Evolutionary conservation across 2,329 filamentous ascomycete genomes (phyloP).

Genomic region (Cryphonectria naterciae): DNA sequence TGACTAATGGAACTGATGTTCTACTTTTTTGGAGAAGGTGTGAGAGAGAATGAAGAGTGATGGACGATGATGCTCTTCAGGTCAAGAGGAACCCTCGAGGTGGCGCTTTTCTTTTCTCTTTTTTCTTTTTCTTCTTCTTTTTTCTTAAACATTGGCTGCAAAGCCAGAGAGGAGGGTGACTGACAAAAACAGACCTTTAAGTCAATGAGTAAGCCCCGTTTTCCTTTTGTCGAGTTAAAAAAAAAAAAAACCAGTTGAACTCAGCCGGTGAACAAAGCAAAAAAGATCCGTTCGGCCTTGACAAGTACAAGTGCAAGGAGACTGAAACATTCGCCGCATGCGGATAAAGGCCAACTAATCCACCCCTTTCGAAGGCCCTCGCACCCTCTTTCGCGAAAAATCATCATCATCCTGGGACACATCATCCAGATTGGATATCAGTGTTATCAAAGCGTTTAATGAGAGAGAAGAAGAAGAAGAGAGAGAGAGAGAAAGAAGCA

Average conservation of each 20-base stretch:
- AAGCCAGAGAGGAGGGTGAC: not conserved
- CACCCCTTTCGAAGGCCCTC: not conserved
- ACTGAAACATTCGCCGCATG: slow-evolving; percentile 19
- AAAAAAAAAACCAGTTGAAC: not conserved
- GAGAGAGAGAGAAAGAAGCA: too few species aligned
- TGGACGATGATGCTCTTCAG: not conserved
- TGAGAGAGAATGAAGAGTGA: not conserved
- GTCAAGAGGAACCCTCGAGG: not conserved
- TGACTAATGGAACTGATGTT: slow-evolving; percentile 1
- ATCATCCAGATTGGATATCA: not conserved
- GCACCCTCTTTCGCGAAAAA: not conserved
- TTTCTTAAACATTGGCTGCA: not conserved
- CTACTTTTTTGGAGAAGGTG: not conserved
- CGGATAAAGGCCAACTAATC: not conserved
- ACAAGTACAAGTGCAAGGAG: not conserved
- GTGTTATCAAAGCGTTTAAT: not conserved
- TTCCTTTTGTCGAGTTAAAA: slow-evolving; percentile 6
- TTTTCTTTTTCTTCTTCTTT: not conserved
- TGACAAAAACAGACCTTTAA: not conserved
- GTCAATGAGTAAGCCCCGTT: slow-evolving; percentile 10
- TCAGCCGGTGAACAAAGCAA: slow-evolving; percentile 13
- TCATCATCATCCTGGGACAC: not conserved
- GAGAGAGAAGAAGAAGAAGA: too few species aligned
- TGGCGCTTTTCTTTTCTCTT: not conserved
- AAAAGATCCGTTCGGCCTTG: not conserved